Evolutionary conservation across 2,329 filamentous ascomycete genomes (phyloP), one percentile per base, ranked within the genome.

Genomic region (Chrysoporthe cubensis): DNA sequence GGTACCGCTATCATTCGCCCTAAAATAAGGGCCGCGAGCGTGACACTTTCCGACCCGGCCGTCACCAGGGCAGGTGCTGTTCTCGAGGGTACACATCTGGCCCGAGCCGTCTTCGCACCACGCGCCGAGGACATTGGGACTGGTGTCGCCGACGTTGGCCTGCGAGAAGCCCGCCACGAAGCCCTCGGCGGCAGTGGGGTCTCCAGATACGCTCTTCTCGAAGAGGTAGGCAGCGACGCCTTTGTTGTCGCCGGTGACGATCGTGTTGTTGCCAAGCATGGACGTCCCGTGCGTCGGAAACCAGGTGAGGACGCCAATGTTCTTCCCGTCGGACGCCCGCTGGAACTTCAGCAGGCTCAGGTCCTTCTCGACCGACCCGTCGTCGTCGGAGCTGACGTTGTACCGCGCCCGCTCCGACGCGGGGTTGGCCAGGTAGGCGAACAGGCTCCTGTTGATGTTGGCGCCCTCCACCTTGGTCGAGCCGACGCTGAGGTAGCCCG

Each of bases 131-230:
- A 95, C 88, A 73, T 97, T 97, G 1, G 95, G 95, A 1, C 90
- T 92, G 0, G 94, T 97, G 74, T 98, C 95, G 32, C 93, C 95
- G 26, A 97, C 93, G 71, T 91, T 97, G 13, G 94, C 88, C 77
- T 97, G 95, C 0, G 93, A 96, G 77, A 97, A 98, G 4, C 93
- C 95, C 2, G 94, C 94, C 1, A 97, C 92, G 73, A 97, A 97
- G 11, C 85, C 86, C 2, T 88, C 81, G 0, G 87, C 85, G 44
- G 89, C 88, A 21, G 81, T 83, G 1, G 81, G 75, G 21, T 87
- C 83, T n/a, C 78, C 79, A 2, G 80, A 76, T 61, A 91, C 84
- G 63, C 87, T 89, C 71, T 91, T 86, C 76, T 98, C 95, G 64
- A 97, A 90, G 14, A 97, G 82, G 75, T 91, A 91, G 0, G 94